Base-by-base conservation (phyloP, 2,329 filamentous ascomycete species). In the Paecilomyces formosus region DNA sequence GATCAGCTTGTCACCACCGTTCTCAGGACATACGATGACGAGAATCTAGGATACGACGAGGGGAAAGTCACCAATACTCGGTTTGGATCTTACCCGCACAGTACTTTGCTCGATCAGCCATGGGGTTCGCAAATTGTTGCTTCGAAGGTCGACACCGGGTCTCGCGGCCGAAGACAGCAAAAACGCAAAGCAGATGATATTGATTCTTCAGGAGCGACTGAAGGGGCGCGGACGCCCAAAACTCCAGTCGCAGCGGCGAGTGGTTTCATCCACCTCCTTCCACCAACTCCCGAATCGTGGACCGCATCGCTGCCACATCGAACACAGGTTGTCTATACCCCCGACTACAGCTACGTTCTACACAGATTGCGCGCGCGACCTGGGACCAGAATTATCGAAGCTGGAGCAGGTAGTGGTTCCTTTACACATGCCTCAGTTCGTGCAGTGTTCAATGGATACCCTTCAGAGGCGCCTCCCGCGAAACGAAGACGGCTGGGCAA, bases 71-170 rank as follows among this genome's bases (percentile, higher is more conserved):
- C 92, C 57, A 97, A 96, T 76, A 99, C 93, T 1, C 87, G 92
- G 52, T 99, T 96, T 69, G 94, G 94, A 54, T 96, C 92, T 0
- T 93, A 92, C 61, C 89, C 90, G 0, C 90, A 93, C 70, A 88
- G 84, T 11, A 92, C 89, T 0, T 76, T 93, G 53, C 82, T 96
- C 57, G 81, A 85, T 4, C 80, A 92, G 57, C 88, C 90, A 50
- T 97, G 93, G 93, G 94, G 94, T 28, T 91, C 89, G 6, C 94
- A 97, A 72, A 87, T 97, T 22, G 83, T 90, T 53, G 94, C 94
- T 7, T 96, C 92, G 1, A 85, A 88, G 31, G 92, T 97, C 58
- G 90, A 97, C 68, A 97, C 92, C 0, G 92, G 92, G 12, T 94
- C 91, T n/a, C 82, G 92, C 66, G 91, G 91, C 33, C 83, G 88